A percentile compares a stretch with the other conserved stretches of the same genome.
Conservation (phyloP, 352 stramenopile species). For the Phytopythium oedochilum region DNA sequence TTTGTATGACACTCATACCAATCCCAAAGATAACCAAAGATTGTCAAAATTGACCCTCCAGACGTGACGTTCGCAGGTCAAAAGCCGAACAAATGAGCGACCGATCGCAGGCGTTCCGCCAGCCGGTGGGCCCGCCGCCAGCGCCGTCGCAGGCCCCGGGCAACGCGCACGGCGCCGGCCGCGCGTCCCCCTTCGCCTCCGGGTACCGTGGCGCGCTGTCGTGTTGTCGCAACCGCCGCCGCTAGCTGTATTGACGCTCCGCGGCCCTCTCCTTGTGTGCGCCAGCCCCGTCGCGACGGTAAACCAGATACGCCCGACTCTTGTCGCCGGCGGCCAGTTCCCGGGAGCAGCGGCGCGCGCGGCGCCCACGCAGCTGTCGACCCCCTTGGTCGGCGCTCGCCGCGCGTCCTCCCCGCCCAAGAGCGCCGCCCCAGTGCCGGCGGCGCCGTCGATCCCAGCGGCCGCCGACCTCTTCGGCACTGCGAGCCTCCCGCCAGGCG, state of each 20-base stretch:
- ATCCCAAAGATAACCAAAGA: too few relatives aligned
- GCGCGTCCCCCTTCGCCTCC: slow-evolving; percentile 8
- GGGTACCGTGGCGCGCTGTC: not conserved
- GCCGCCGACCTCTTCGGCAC: slow-evolving; percentile 13
- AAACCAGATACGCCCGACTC: slow-evolving; percentile 28
- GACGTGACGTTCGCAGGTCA: too few relatives aligned
- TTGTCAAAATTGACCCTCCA: too few relatives aligned
- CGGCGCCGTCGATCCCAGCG: slow-evolving; percentile 3
- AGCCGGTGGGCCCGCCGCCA: not conserved
- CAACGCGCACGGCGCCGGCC: not conserved
- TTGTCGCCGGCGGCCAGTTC: slow-evolving; percentile 16
- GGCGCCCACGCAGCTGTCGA: slow-evolving; percentile 53
- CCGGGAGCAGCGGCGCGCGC: slow-evolving; percentile 27
- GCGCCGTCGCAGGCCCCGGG: not conserved
- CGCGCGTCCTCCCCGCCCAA: slow-evolving; percentile 19
- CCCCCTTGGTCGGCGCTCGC: slow-evolving; percentile 40
- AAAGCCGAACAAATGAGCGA: too few relatives aligned
- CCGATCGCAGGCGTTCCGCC: slow-evolving; percentile 4
- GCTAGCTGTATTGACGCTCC: not conserved
- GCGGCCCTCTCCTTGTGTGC: too few relatives aligned
- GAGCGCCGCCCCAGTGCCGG: slow-evolving; percentile 9
- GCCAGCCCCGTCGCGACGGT: slow-evolving; percentile 31
- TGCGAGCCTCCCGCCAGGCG: slow-evolving; percentile 2
- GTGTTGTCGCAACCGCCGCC: not conserved
- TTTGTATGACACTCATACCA: too few relatives aligned